Evolutionary conservation across 305 asterid species (phyloP).

Genomic region (Caryopteris hybrid): DNA sequence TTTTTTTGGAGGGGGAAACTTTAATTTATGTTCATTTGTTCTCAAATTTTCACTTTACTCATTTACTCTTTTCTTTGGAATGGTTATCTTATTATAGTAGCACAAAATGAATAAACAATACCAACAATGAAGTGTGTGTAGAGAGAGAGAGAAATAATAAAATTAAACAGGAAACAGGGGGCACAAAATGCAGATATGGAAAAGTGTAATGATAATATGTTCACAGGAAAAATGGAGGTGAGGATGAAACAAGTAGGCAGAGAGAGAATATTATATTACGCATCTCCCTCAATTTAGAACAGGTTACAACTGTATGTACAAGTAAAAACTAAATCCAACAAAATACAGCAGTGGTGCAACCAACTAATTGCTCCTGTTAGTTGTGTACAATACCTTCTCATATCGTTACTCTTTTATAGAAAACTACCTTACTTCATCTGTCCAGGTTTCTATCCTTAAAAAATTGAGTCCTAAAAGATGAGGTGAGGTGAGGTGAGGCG

Average conservation of each 20-base stretch:
- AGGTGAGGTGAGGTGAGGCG: slow-evolving; percentile 1
- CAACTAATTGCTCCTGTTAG: slow-evolving; percentile 32
- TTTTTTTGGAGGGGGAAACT: too few relatives aligned
- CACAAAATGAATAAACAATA: too few relatives aligned
- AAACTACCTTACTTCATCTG: slow-evolving; percentile 25
- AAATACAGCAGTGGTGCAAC: slow-evolving; percentile 22
- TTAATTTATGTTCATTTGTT: too few relatives aligned
- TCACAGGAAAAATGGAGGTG: not conserved
- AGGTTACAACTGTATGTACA: slow-evolving; percentile 29
- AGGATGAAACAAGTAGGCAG: not conserved
- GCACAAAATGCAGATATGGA: not conserved
- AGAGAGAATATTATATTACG: slow-evolving; percentile 32
- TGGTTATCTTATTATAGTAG: too few relatives aligned
- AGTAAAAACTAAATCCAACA: slow-evolving; percentile 12
- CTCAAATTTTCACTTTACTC: too few relatives aligned
- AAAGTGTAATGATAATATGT: not conserved
- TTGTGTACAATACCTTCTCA: slow-evolving; percentile 17
- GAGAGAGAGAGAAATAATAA: too few relatives aligned
- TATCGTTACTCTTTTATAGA: slow-evolving; percentile 18
- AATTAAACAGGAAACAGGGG: not conserved
- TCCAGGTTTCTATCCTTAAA: slow-evolving; percentile 17
- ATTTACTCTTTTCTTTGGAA: too few relatives aligned
- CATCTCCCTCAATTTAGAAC: slow-evolving; percentile 20
- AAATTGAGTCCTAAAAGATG: slow-evolving; percentile 18
- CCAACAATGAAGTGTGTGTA: too few relatives aligned